phyloP scores from a whole-genome alignment of 2,329 filamentous ascomycete species.

The Ploettnerulaceae sp. region DNA sequence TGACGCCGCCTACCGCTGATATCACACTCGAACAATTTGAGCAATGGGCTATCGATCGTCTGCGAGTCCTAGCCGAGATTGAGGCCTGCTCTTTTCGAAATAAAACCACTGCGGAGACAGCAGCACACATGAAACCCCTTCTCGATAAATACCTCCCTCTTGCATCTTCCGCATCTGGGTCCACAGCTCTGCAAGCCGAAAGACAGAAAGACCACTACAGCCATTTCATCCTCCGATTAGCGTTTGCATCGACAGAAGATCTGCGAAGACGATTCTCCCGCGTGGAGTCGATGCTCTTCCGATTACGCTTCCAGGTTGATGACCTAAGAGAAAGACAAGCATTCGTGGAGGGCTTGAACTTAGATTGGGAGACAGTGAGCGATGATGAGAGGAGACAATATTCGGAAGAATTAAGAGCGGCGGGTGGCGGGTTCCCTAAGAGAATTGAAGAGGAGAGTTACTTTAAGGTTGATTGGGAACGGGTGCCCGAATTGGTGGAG shows the following conservation, averaged over 20 bases:
- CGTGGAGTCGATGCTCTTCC: slow-evolving; percentile 85
- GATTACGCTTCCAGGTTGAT: slow-evolving; percentile 73
- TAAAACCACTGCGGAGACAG: slow-evolving; percentile 75
- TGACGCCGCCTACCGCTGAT: slow-evolving; percentile 80
- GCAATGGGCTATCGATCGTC: slow-evolving; percentile 92
- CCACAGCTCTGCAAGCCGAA: slow-evolving; percentile 59
- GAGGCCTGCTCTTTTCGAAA: slow-evolving; percentile 96
- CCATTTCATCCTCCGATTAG: slow-evolving; percentile 91
- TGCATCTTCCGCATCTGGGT: slow-evolving; percentile 64
- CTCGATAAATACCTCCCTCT: slow-evolving; percentile 84
- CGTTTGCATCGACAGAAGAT: slow-evolving; percentile 89
- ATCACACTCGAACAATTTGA: slow-evolving; percentile 97
- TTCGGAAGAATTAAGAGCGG: slow-evolving; percentile 33
- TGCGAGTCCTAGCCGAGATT: slow-evolving; percentile 82
- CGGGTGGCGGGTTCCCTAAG: slow-evolving; percentile 34
- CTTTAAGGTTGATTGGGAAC: slow-evolving; percentile 96
- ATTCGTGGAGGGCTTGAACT: slow-evolving; percentile 71
- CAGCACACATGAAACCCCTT: slow-evolving; percentile 75
- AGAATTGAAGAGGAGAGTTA: slow-evolving; percentile 73
- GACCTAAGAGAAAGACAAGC: slow-evolving; percentile 64
- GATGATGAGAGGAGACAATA: slow-evolving; percentile 65
- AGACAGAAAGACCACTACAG: slow-evolving; percentile 95
- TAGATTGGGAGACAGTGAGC: slow-evolving; percentile 79
- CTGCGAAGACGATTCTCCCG: slow-evolving; percentile 79
- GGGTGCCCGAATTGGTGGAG: slow-evolving; percentile 86